Percentiles rank a stretch among this genome's conserved stretches.
These are phyloP conservation scores for Echium plantagineum DNA, from an alignment of 257 asterid genomes.

Conservation along the genomic window DNA sequence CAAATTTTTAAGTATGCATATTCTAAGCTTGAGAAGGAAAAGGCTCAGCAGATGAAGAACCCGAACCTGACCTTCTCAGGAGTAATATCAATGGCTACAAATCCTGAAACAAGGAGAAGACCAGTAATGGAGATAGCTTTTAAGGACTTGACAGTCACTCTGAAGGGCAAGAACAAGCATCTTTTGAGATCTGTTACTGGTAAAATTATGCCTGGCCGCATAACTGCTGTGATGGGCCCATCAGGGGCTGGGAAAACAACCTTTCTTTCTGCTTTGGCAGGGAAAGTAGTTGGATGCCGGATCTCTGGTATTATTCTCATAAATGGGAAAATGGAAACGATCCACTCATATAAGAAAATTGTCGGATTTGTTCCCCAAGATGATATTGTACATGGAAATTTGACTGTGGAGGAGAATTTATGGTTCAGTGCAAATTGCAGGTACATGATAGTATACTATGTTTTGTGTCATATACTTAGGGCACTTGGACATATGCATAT, in stretches of 20 bases:
- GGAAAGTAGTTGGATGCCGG: slow-evolving; percentile 76
- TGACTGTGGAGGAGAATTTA: slow-evolving; percentile 93
- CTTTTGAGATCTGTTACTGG: slow-evolving; percentile 73
- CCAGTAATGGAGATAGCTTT: slow-evolving; percentile 60
- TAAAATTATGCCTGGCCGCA: slow-evolving; percentile 67
- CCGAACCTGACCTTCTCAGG: slow-evolving; percentile 47
- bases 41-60: slow-evolving; percentile 59
- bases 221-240: slow-evolving; percentile 98
- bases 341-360: slow-evolving; percentile 67
- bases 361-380: slow-evolving; percentile 97
- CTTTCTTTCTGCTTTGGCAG: slow-evolving; percentile 87
- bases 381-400: slow-evolving; percentile 89
- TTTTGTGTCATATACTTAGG: background rate
- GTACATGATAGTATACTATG: slow-evolving; percentile 18
- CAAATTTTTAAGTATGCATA: slow-evolving; percentile 83
- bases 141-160: slow-evolving; percentile 58
- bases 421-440: slow-evolving; percentile 98
- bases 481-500: too few species aligned
- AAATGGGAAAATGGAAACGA: slow-evolving; percentile 56
- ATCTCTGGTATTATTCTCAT: slow-evolving; percentile 52
- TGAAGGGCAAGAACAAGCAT: slow-evolving; percentile 58
- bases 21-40: slow-evolving; percentile 80
- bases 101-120: slow-evolving; percentile 34
- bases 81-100: slow-evolving; percentile 53
- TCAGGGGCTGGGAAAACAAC: slow-evolving; percentile 99